Evolutionary conservation across 495 filamentous ascomycete genomes (phyloP).

Genomic region (Xylaria grammica): DNA sequence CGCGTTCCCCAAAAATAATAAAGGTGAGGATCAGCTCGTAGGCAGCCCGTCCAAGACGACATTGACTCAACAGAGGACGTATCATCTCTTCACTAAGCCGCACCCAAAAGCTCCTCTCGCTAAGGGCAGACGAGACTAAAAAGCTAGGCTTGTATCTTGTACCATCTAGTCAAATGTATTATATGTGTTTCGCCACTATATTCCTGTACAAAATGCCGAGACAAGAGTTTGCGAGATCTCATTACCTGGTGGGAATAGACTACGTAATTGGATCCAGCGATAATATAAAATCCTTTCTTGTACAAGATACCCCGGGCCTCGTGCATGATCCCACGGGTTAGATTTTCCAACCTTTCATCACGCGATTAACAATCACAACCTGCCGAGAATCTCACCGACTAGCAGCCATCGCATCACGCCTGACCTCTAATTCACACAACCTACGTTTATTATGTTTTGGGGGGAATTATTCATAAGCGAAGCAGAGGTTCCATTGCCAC

Average conservation of each 20-base stretch:
- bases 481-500: too few relatives aligned
- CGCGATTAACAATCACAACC: too few relatives aligned
- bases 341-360: too few relatives aligned
- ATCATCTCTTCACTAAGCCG: constrained; percentile 59
- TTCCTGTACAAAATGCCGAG: neutral
- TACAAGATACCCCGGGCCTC: too few relatives aligned
- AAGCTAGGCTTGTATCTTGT: neutral
- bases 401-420: too few relatives aligned
- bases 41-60: constrained; percentile 71
- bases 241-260: too few relatives aligned
- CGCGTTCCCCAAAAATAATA: constrained; percentile 91
- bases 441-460: too few relatives aligned
- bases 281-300: neutral
- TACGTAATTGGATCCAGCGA: too few relatives aligned
- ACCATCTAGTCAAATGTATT: neutral
- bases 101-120: neutral
- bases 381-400: too few relatives aligned
- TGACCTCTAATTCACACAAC: too few relatives aligned
- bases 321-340: too few relatives aligned
- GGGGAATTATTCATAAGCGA: too few relatives aligned
- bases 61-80: constrained; percentile 67
- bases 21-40: constrained; percentile 83
- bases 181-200: neutral
- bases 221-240: neutral
- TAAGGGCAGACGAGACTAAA: neutral